Base-by-base conservation (phyloP, 495 filamentous ascomycete genomes). In the Niebla homalea region DNA sequence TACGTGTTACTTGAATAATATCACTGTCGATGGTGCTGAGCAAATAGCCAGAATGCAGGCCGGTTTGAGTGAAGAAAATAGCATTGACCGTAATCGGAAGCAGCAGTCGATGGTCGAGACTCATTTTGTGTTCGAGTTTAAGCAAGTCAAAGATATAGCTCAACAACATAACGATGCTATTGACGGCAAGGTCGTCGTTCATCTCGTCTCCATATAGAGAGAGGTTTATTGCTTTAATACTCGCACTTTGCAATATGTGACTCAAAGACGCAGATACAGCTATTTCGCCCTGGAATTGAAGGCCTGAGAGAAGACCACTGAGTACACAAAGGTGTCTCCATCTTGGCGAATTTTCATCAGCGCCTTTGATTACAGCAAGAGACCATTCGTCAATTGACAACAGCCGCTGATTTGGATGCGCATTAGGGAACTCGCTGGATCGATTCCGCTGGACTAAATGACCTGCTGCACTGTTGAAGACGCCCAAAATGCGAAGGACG, bases 291-390 rank as follows among this genome's bases (percentile, higher is more conserved):
- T 80, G 75, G 35, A 73, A 72, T 54, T 89, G 83, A 62, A 89
- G 85, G 36, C 88, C 92, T 57, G 90, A 75, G 56, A 97, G 60
- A 12, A 97, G 68, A 12, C 92, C 92, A 2, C 76, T 79, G 8
- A 97, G 75, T 2, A 89, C 72, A 21, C 95, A 70, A 22, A 88
- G 60, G 67, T 97, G 92, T 67, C 87, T 81, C 92, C 90, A 96
- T 64, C 87, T 70, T 43, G 78, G 84, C 2, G 87, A 89, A 54
- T 77, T 75, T 12, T 89, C 84, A 60, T 97, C 87, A 4, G 87
- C 81, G 11, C 92, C 90, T 59, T 80, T 82, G 19, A 88, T 77
- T 1, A 94, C 75, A 0, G 89, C 88, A 53, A 78, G 79, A 5
- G 85, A 73, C 92, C 92, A 98, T 35, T 80, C 84, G 53, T 94